phyloP scores from a whole-genome alignment of 257 asterid genomes.

The Handroanthus guayacan region DNA sequence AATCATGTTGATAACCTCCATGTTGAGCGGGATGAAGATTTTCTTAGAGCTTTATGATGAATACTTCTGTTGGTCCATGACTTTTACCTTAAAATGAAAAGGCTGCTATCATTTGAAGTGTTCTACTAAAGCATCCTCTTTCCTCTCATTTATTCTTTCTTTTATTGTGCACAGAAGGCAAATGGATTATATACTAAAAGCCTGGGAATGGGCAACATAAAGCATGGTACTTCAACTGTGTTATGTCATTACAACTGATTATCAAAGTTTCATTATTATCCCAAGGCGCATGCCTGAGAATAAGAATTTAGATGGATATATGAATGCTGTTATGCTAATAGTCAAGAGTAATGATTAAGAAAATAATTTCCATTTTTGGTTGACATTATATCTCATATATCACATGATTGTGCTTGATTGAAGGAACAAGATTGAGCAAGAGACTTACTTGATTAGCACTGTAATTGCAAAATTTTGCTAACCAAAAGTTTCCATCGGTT shows the following conservation, averaged over 20 bases:
- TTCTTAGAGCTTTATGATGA: background rate
- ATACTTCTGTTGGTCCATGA: background rate
- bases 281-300: constrained; percentile 23
- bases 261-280: constrained; percentile 5
- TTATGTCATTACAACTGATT: constrained; percentile 31
- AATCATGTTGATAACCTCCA: constrained; percentile 7
- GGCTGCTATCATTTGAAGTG: constrained; percentile 23
- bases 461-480: constrained; percentile 14
- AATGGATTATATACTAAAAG: constrained; percentile 49
- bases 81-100: constrained; percentile 2
- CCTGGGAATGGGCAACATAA: constrained; percentile 37
- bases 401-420: constrained; percentile 3
- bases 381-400: constrained; percentile 27
- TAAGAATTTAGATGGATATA: constrained; percentile 7
- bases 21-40: background rate
- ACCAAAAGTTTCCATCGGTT: constrained; percentile 9
- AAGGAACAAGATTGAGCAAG: constrained; percentile 12
- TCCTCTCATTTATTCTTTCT: constrained; percentile 39
- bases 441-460: background rate
- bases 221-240: constrained; percentile 40
- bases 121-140: constrained; percentile 30
- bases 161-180: constrained; percentile 40
- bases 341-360: constrained; percentile 5
- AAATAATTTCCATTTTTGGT: constrained; percentile 19
- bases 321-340: constrained; percentile 6